phyloP scores from a whole-genome alignment of 768 basidiomycete genomes.

The Multifurca ochricompacta region DNA sequence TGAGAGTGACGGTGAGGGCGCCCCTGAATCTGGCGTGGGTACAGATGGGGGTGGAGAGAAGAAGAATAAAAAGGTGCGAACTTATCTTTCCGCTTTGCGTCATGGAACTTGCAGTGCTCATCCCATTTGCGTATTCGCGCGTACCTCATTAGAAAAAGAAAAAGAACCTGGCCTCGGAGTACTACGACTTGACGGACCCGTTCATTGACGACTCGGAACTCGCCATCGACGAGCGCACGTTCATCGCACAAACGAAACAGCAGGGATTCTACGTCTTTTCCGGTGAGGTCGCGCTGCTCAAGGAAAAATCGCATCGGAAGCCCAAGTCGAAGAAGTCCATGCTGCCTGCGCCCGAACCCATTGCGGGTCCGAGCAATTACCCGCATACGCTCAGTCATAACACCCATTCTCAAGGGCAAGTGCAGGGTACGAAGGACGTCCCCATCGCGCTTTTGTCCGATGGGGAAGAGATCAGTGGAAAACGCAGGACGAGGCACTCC shows the following conservation, averaged over 20 bases:
- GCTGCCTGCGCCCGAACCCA: constrained; percentile 15
- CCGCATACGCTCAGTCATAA: constrained; percentile 2
- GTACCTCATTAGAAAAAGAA: constrained; percentile 22
- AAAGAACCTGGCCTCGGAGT: constrained; percentile 54
- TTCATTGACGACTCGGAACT: constrained; percentile 98
- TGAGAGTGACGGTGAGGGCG: constrained; percentile 43
- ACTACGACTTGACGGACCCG: constrained; percentile 87
- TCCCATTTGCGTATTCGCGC: neutral
- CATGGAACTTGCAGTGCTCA: neutral
- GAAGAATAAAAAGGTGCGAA: constrained; percentile 33
- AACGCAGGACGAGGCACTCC: constrained; percentile 7
- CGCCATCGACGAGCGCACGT: constrained; percentile 82
- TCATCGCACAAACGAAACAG: constrained; percentile 86
- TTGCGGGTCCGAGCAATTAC: constrained; percentile 19
- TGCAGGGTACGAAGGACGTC: constrained; percentile 41
- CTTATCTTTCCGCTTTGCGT: neutral
- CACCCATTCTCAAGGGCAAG: constrained; percentile 6
- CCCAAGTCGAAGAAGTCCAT: constrained; percentile 22
- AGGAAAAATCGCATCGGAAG: constrained; percentile 43
- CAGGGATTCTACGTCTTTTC: constrained; percentile 88
- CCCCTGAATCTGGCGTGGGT: constrained; percentile 13
- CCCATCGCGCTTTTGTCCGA: constrained; percentile 43
- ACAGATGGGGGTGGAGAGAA: constrained; percentile 28
- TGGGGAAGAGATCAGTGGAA: constrained; percentile 26
- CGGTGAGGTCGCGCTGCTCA: constrained; percentile 80